Evolutionary conservation across 2,329 filamentous ascomycete genomes (phyloP), one percentile per base, ranked within the genome.

Genomic region (Venturia carpophila): DNA sequence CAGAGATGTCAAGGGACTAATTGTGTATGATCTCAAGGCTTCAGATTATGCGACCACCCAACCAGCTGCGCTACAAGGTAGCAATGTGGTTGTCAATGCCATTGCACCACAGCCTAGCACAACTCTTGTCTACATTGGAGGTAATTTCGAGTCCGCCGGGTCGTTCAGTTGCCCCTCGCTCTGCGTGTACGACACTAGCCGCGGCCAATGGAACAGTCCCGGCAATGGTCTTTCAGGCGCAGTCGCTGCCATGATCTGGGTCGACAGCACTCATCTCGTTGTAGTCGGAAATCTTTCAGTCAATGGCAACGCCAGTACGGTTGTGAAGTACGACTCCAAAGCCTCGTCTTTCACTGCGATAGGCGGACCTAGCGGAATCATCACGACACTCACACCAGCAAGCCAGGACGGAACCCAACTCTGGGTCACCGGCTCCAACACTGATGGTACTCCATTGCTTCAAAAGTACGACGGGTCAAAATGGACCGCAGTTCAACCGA

Each of bases 91-190:
- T 2, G 92, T 97, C 52, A 88, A 91, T 66, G 80, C 89, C 37
- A 91, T 99, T 69, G 83, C 85, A 13, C 81, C 87, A 10, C 88
- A 87, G 65, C 89, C 90, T 0, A 83, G 83, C 64, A 86, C 86
- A 21, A 80, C 82, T 1, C 86, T 94, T 62, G 81, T 99, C 15
- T 99, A 89, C 72, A 89, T 99, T 41, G 93, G 89, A 45, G 94
- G 94, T 41, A 85, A 84, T 11, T 99, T 97, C 72, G 80, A 85
- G n/a, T 85, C 84, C 41, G 94, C 92, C 21, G 94, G 94, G 37
- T 87, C 88, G 5, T 82, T 97, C 39, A 87, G 85, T 52, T 99
- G 94, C 73, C 86, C 88, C 3, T 87, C 85, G 60, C 84, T 99
- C 30, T 99, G 94, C 76, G 80, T 88, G 66, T 96, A 90, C 77